Evolutionary conservation across 306 rosid genomes (phyloP).

Genomic region (Vigna unguiculata): DNA sequence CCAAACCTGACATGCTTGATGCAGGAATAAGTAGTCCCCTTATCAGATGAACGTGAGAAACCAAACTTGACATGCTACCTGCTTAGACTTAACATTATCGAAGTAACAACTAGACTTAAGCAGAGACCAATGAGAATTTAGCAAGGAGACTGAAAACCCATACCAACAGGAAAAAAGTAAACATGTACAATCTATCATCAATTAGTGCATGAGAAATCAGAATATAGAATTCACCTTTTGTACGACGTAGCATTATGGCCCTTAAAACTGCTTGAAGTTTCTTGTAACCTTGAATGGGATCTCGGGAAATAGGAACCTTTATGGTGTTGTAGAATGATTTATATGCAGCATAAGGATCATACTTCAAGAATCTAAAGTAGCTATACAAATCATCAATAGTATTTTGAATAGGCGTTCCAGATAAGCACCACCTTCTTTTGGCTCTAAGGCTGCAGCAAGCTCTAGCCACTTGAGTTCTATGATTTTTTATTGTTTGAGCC

Average conservation of each 20-base stretch:
- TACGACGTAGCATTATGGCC: conserved; percentile 98
- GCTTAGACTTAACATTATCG: background rate
- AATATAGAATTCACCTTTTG: conserved; percentile 72
- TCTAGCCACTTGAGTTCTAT: conserved; percentile 99
- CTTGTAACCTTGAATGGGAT: conserved; percentile 88
- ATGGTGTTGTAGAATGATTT: conserved; percentile 83
- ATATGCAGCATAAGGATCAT: conserved; percentile 92
- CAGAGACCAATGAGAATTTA: conserved; percentile 31
- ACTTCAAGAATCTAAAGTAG: conserved; percentile 94
- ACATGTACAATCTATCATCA: conserved; percentile 26
- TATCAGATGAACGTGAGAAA: background rate
- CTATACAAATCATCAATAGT: conserved; percentile 92
- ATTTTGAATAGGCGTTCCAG: conserved; percentile 98
- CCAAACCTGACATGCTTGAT: background rate
- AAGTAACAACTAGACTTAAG: background rate
- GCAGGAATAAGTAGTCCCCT: background rate
- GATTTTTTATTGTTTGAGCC: conserved; percentile 98
- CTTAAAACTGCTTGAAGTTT: conserved; percentile 98
- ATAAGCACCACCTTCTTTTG: conserved; percentile 98
- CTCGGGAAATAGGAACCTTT: conserved; percentile 90
- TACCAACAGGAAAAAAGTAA: conserved; percentile 21
- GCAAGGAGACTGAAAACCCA: conserved; percentile 24
- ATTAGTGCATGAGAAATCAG: conserved; percentile 10
- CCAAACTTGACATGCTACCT: background rate
- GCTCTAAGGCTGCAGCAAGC: conserved; percentile 98